These are phyloP conservation scores for Mikania micrantha DNA, from an alignment of 129 eudicot species.

Conservation along the genomic window DNA sequence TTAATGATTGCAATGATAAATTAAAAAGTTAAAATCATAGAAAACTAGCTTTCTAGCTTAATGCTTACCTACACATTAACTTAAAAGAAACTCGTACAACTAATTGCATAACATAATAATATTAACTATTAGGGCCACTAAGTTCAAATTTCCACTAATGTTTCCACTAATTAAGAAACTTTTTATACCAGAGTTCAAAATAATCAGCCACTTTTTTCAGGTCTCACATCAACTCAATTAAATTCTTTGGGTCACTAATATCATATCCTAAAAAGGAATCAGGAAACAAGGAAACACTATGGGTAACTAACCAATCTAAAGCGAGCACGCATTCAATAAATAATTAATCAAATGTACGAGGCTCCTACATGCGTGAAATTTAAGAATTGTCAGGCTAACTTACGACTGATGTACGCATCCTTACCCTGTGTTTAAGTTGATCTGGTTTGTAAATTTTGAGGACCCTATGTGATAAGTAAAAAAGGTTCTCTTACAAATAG, in stretches of 20 bases:
- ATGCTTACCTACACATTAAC: slow-evolving; percentile 15
- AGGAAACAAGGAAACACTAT: not conserved
- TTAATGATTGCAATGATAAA: slow-evolving; percentile 23
- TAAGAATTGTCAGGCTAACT: too few species aligned
- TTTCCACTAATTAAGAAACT: slow-evolving; percentile 28
- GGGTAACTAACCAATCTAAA: slow-evolving; percentile 1
- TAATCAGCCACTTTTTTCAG: not conserved
- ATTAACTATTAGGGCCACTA: slow-evolving; percentile 22
- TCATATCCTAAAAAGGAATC: not conserved
- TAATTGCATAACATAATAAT: slow-evolving; percentile 6
- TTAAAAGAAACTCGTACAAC: slow-evolving; percentile 27
- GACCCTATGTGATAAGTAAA: too few species aligned
- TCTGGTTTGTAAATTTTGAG: too few species aligned
- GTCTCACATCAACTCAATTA: not conserved
- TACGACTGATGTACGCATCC: too few species aligned
- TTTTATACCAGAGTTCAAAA: slow-evolving; percentile 12
- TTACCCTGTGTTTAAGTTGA: too few species aligned
- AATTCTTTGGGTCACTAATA: not conserved
- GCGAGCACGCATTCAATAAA: not conserved
- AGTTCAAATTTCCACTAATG: slow-evolving; percentile 21
- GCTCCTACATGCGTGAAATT: too few species aligned
- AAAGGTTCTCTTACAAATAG: too few species aligned
- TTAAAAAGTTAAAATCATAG: slow-evolving; percentile 13
- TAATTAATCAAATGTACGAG: not conserved
- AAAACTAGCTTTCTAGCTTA: slow-evolving; percentile 18